Base-by-base conservation (phyloP, 2,329 filamentous ascomycete species). In the Phyllosticta citriasiana region DNA sequence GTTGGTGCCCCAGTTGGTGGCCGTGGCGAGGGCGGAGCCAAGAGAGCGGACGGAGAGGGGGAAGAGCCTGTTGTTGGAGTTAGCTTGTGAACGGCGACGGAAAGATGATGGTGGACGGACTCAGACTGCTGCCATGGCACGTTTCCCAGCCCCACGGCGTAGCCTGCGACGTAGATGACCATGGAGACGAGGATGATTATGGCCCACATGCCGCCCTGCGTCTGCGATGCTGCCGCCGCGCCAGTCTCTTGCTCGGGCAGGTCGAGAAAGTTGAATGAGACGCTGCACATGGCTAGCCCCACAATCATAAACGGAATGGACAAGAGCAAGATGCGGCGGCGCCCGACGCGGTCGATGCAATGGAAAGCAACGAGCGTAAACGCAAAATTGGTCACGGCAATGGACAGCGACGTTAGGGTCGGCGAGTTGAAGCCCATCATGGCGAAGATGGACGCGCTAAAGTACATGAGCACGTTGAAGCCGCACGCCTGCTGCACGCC, bases 91-190 rank as follows among this genome's bases (percentile, higher is more conserved):
- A 14, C 40, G 4, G 24, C 4, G 24, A 22, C 10, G 5, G 25
- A 8, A 27, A 16, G n/a, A 14, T 22, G 24, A 54, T 52, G 30
- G 33, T 24, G 53, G 14, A 66, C 65, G 16, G 71, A 82, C 76
- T 97, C 93, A 67, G 87, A 90, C 76, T 96, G 92, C 81, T 96
- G 93, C 93, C 93, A 97, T 0, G 93, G 92, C 2, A 97, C 91
- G 67, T 91, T 95, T 8, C 93, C 93, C 2, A 97, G 80, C 2
- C 93, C 93, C 1, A 92, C 79, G 1, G 93, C 93, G 71, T 95
- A 97, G 0, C 87, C 81, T 8, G 89, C 88, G 1, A 96, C 91
- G 73, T 95, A 97, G 7, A 91, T 67, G 73, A 91, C 87, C 72
- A 97, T 87, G 65, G 88, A 88, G 51, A 83, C 64, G 2, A 97